Percentiles rank a stretch among this genome's conserved stretches.
Conservation (phyloP, 148 eudicot genomes). For the Rhododendron vialii region DNA sequence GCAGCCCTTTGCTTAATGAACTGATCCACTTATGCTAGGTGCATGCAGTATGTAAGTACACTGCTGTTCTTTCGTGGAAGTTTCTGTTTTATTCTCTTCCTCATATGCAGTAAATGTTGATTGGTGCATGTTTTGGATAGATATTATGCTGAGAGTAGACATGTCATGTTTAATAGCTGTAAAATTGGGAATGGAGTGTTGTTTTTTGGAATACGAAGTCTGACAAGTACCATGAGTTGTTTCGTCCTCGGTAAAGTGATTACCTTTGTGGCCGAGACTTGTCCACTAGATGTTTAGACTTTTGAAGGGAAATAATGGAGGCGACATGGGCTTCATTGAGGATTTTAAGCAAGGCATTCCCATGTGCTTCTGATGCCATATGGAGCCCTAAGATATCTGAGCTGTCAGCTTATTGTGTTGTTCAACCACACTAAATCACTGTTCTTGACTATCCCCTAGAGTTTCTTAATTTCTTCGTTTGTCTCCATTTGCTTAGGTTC, state of each 20-base stretch:
- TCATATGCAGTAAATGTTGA: background rate
- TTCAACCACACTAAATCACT: too few species aligned
- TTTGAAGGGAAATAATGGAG: background rate
- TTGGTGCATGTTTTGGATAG: background rate
- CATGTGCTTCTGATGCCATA: too few species aligned
- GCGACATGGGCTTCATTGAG: background rate
- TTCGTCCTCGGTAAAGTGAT: background rate
- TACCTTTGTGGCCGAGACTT: background rate
- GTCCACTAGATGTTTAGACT: background rate
- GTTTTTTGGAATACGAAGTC: background rate
- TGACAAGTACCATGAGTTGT: background rate
- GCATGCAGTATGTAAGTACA: background rate
- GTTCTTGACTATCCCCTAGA: background rate
- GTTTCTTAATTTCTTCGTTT: slow-evolving; percentile 18
- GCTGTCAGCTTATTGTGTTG: too few species aligned
- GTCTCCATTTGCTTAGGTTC: too few species aligned
- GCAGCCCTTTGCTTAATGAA: background rate
- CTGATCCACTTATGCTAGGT: background rate
- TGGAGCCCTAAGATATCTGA: too few species aligned
- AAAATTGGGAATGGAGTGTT: background rate
- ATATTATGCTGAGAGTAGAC: background rate
- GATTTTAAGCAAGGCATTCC: background rate
- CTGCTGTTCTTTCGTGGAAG: background rate
- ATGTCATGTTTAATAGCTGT: background rate
- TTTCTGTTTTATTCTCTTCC: background rate